Percentiles rank a stretch among this genome's conserved stretches.
phyloP scores from a whole-genome alignment of 768 basidiomycete species.

The Phaeotremella skinneri region DNA sequence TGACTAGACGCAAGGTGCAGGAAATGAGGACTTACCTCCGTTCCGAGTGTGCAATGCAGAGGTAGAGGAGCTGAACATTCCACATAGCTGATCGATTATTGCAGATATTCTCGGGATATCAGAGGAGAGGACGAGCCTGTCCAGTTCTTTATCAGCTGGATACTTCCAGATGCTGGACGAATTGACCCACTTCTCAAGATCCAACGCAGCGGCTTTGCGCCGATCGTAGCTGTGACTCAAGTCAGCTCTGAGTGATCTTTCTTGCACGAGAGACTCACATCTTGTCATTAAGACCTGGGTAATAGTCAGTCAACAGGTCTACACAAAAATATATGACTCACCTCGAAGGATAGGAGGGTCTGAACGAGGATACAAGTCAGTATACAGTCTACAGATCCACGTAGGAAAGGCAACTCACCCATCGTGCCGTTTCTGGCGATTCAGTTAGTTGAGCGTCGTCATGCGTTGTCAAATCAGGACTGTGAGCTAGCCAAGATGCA shows the following conservation, averaged over 20 bases:
- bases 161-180: neutral
- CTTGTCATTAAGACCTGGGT: constrained; percentile 50
- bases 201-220: constrained; percentile 89
- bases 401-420: constrained; percentile 1
- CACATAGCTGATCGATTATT: constrained; percentile 91
- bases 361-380: constrained; percentile 3
- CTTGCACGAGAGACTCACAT: constrained; percentile 20
- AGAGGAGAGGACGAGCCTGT: constrained; percentile 66
- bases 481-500: too few species aligned
- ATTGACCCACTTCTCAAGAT: constrained; percentile 89
- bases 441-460: too few species aligned
- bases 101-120: constrained; percentile 76
- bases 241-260: constrained; percentile 12
- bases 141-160: neutral
- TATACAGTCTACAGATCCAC: neutral
- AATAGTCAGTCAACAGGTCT: neutral
- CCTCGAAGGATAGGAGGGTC: constrained; percentile 41
- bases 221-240: constrained; percentile 70
- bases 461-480: neutral
- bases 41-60: constrained; percentile 87
- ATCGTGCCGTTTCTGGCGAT: too few species aligned
- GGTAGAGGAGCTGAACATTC: constrained; percentile 79
- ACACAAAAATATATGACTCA: constrained; percentile 5
- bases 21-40: constrained; percentile 57
- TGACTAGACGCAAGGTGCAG: too few species aligned